These are phyloP conservation scores for Aspergillus latus DNA, from an alignment of 2,329 filamentous ascomycete genomes.

Conservation along the genomic window DNA sequence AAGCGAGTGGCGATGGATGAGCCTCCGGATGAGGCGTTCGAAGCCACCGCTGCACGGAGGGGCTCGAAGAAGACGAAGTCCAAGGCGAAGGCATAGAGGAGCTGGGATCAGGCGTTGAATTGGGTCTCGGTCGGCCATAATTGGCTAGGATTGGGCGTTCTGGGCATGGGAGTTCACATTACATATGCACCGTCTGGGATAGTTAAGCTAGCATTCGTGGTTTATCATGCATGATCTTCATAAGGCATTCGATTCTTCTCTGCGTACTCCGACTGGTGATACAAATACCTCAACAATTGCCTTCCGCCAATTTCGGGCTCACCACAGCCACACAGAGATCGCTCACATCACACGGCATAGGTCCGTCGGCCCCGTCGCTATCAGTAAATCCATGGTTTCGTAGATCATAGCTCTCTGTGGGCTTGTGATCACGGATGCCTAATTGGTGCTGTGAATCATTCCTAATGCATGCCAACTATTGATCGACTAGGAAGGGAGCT, in stretches of 20 bases:
- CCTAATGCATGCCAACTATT: constrained; percentile 14
- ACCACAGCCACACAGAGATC: constrained; percentile 3
- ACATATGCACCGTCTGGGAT: background rate
- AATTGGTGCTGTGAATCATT: constrained; percentile 14
- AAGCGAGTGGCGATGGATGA: constrained; percentile 51
- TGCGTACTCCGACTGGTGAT: background rate
- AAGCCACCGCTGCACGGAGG: constrained; percentile 39
- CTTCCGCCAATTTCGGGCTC: background rate
- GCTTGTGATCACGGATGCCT: background rate
- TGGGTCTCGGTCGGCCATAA: background rate
- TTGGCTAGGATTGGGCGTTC: constrained; percentile 1
- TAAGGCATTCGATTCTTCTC: background rate
- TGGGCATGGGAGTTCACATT: background rate
- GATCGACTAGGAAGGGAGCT: constrained; percentile 12
- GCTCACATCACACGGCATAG: constrained; percentile 7
- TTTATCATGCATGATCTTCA: constrained; percentile 2
- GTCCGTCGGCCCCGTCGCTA: background rate
- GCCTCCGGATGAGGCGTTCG: constrained; percentile 64
- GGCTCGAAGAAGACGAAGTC: constrained; percentile 39
- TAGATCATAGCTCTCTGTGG: background rate
- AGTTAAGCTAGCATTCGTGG: background rate
- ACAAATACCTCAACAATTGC: constrained; percentile 9
- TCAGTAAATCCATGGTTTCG: background rate
- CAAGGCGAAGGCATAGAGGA: constrained; percentile 20
- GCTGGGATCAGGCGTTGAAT: background rate